Conservation (phyloP, 2,329 filamentous ascomycete species). For the Lomentospora prolificans region DNA sequence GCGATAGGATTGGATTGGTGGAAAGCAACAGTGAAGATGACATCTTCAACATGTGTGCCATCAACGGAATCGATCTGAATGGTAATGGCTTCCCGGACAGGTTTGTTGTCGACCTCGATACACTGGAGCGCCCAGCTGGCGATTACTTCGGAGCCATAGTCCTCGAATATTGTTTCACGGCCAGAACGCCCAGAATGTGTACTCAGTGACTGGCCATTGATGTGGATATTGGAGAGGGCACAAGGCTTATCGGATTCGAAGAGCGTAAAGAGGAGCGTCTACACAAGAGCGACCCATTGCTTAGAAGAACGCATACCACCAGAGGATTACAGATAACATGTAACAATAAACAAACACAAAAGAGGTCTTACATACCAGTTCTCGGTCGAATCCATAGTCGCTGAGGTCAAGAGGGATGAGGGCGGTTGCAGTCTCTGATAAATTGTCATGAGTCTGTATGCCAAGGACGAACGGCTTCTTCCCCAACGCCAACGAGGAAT, state of each 20-base stretch:
- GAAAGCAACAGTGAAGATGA: slow-evolving; percentile 34
- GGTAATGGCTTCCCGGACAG: slow-evolving; percentile 33
- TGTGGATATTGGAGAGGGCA: slow-evolving; percentile 28
- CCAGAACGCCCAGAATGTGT: slow-evolving; percentile 30
- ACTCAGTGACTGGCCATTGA: slow-evolving; percentile 33
- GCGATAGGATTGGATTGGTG: slow-evolving; percentile 32
- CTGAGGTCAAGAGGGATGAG: slow-evolving; percentile 8
- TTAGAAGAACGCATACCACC: slow-evolving; percentile 4
- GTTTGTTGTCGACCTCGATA: slow-evolving; percentile 26
- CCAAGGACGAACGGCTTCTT: background rate
- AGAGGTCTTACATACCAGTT: slow-evolving; percentile 6
- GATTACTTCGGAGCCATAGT: slow-evolving; percentile 26
- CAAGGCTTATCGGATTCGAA: slow-evolving; percentile 2
- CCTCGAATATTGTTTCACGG: slow-evolving; percentile 29
- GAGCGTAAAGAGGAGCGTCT: slow-evolving; percentile 8
- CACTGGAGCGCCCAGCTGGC: slow-evolving; percentile 40
- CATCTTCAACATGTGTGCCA: slow-evolving; percentile 25
- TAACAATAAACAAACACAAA: background rate
- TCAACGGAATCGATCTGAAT: slow-evolving; percentile 16
- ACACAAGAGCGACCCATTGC: background rate
- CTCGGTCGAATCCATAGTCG: slow-evolving; percentile 1
- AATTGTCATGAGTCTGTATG: background rate
- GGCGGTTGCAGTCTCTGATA: slow-evolving; percentile 5
- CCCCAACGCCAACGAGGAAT: background rate
- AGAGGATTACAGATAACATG: slow-evolving; percentile 1